Evolutionary conservation across 2,329 filamentous ascomycete species (phyloP), one percentile per base, ranked within the genome.

Genomic region (Davidsoniella eucalypti): DNA sequence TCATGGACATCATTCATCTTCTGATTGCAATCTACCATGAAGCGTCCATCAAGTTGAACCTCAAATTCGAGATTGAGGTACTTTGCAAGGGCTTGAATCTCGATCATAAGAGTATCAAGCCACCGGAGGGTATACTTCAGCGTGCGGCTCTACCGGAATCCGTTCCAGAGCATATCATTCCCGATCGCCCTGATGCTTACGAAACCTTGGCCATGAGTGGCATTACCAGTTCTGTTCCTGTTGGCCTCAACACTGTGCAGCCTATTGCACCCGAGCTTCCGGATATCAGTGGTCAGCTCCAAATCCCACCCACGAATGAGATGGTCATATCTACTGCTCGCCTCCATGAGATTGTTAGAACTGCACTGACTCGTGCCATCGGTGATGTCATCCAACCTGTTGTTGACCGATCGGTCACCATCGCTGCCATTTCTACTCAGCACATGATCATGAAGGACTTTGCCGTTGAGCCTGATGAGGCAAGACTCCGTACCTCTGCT

Each of bases 51-150:
- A 96, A 96, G 63, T 75, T 98, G 37, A 96, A 96, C 57, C 80
- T 94, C 47, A 98, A 96, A 59, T 98, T 98, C 58, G 92, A 98
- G 64, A 96, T 98, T 52, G 92, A 98, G 64, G 88, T 98, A 23
- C 73, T 98, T 21, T 98, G 88, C 70, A 93, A 93, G 61, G 88
- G 88, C 10, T 70, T 98, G 14, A 82, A 82, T 50, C 71, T 96
- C n/a, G 87, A 96, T 55, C 84, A 94, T 65, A 94, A 93, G 66
- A 82, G 76, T 53, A 87, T 96, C 55, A 84, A 93, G 58, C 86
- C 90, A 0, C 86, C 88, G 0, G 80, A 83, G 18, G 82, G 88
- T 60, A 92, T 98, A 51, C 75, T 88, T 54, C 85, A 87, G 57
- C 78, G 87, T 39, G 74, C 75, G 9, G 33, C 36, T 9, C 40